Base-by-base conservation (phyloP, 2,329 filamentous ascomycete genomes). In the Fusarium sp. region DNA sequence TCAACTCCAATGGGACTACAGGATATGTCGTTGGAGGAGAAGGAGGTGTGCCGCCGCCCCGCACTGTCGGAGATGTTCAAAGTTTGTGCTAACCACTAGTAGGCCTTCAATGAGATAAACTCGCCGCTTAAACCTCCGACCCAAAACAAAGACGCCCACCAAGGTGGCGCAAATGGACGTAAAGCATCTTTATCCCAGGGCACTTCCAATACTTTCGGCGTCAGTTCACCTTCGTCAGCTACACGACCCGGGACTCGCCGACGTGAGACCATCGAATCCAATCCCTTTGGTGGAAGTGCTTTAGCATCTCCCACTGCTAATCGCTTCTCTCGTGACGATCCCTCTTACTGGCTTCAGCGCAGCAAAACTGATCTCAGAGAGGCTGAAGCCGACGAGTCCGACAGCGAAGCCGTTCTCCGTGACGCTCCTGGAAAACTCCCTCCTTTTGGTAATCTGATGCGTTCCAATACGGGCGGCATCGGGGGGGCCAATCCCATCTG, bases 31-130 rank as follows among this genome's bases (percentile, higher is more conserved):
- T 71, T 82, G 10, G 87, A 90, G 67, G 90, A 92, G 82, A 89
- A 86, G 78, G 87, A 88, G 81, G 88, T 90, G 78, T 78, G 84
- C 80, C 55, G n/a, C 46, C 63, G n/a, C 61, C 44, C 66, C 63
- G 59, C 39, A 57, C 54, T 61, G 66, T 51, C 39, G n/a, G 31
- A 38, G 45, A 16, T 31, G 19, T 25, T 56, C 33, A 37, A 51
- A 57, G 62, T 59, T 61, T 57, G 39, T 63, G 69, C 77, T 80
- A 64, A 80, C 73, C 39, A 37, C 27, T 61, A 45, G 46, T 80
- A 97, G 92, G 85, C 93, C 71, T 98, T 98, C 82, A 83, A 90
- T 56, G 96, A 97, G 72, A 94, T 99, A 79, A 99, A 98, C 81
- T 98, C 96, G 39, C 93, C 94, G 38, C 86, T 98, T 75, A 98